Conservation (phyloP, 2,329 filamentous ascomycete species). For the Diaporthe vaccinii region DNA sequence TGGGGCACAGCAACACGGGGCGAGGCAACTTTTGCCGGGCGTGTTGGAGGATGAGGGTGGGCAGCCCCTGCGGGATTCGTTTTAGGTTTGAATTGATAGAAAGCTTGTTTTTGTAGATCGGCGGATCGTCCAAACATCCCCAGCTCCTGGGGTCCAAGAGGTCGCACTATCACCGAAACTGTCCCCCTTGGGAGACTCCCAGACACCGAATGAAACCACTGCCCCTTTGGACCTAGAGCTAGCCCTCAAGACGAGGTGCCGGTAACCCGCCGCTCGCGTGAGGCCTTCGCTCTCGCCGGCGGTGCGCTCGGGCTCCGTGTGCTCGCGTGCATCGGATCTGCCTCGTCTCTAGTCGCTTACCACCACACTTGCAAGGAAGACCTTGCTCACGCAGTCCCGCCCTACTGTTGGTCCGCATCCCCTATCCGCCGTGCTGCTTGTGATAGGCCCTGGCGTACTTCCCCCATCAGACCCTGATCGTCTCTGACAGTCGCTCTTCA, state of each 20-base stretch:
- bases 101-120: slow-evolving; percentile 33
- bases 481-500: background rate
- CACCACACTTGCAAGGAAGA: background rate
- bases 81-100: slow-evolving; percentile 32
- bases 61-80: slow-evolving; percentile 1
- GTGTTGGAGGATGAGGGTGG: slow-evolving; percentile 1
- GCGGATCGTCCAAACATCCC: slow-evolving; percentile 27
- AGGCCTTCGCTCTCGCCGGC: slow-evolving; percentile 11
- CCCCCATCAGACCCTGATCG: background rate
- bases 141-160: slow-evolving; percentile 1
- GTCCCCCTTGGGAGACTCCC: background rate
- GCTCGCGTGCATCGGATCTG: slow-evolving; percentile 23
- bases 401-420: background rate
- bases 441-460: slow-evolving; percentile 13
- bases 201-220: slow-evolving; percentile 26
- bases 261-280: background rate
- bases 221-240: slow-evolving; percentile 13
- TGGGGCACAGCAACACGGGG: background rate
- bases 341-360: background rate
- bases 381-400: background rate
- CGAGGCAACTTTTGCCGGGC: slow-evolving; percentile 11
- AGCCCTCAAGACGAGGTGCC: background rate
- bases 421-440: background rate
- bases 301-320: background rate
- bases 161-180: background rate